Conservation (phyloP, 169 alveolate species). For the Plasmodium inui region DNA sequence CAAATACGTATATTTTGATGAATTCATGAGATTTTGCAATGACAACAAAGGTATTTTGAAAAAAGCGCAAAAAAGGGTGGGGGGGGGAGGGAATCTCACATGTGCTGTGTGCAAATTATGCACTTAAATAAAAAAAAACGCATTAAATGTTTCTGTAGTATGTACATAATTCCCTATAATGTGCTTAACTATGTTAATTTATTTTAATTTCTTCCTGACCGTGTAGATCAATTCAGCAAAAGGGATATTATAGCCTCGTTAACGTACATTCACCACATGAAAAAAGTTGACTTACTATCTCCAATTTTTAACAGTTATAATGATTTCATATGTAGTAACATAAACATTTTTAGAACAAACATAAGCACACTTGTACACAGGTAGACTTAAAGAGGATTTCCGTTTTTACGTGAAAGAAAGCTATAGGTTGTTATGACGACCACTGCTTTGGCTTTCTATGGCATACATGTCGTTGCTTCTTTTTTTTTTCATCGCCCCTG, state of each 20-base stretch:
- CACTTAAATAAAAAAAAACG: conserved; percentile 15
- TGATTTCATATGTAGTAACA: conserved; percentile 63
- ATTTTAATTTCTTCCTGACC: conserved; percentile 13
- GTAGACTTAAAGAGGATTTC: conserved; percentile 14
- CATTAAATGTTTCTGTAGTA: background rate
- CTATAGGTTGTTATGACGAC: background rate
- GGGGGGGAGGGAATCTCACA: background rate
- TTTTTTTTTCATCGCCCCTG: conserved; percentile 2
- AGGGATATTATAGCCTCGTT: conserved; percentile 74
- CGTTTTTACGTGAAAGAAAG: conserved; percentile 7
- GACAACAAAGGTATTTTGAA: conserved; percentile 68
- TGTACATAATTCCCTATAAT: background rate
- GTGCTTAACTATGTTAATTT: background rate
- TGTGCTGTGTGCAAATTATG: background rate
- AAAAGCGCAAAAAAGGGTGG: background rate
- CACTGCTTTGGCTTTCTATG: background rate
- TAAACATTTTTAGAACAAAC: conserved; percentile 70
- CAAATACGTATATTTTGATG: conserved; percentile 72
- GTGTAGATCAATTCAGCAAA: conserved; percentile 59
- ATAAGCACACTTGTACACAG: conserved; percentile 76
- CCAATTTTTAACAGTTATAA: conserved; percentile 63
- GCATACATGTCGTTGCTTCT: conserved; percentile 17
- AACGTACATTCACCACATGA: conserved; percentile 73
- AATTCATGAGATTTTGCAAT: conserved; percentile 75
- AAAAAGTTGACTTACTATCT: conserved; percentile 67